A percentile compares a stretch with the other conserved stretches of the same genome.
These are phyloP conservation scores for Eucalyptus polyanthemos DNA, from an alignment of 345 rosid species.

Conservation along the genomic window DNA sequence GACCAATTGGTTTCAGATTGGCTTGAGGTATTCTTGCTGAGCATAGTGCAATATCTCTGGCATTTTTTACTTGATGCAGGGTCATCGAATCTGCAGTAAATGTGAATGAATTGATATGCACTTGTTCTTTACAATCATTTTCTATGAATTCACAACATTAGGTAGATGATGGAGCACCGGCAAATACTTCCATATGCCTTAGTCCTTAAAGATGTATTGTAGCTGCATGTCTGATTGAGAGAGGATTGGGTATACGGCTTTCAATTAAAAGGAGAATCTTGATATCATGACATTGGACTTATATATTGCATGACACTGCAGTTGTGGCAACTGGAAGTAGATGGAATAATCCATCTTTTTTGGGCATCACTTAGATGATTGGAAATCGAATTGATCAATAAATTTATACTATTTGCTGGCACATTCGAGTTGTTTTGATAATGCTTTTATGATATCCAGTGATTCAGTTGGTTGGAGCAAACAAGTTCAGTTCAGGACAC, in stretches of 20 bases:
- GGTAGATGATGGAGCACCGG: background rate
- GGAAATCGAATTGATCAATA: background rate
- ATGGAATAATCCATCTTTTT: background rate
- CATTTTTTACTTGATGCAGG: background rate
- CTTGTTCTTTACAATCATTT: background rate
- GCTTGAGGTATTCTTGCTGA: background rate
- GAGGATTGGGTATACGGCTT: background rate
- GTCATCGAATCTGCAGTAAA: background rate
- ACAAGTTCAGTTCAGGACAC: constrained; percentile 28
- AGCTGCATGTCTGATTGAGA: background rate
- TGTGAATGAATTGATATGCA: background rate
- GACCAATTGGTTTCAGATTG: background rate
- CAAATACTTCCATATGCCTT: background rate
- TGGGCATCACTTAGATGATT: background rate
- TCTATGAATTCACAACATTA: background rate
- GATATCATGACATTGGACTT: background rate
- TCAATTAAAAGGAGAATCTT: background rate
- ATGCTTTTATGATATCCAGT: constrained; percentile 4
- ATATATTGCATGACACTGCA: background rate
- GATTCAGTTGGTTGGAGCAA: constrained; percentile 54
- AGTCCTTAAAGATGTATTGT: background rate
- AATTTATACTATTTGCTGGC: background rate
- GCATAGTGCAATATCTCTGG: background rate
- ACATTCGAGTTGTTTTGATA: background rate
- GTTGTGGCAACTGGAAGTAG: background rate